Evolutionary conservation across 768 basidiomycete species (phyloP).

Genomic region (Fomitopsis serialis): DNA sequence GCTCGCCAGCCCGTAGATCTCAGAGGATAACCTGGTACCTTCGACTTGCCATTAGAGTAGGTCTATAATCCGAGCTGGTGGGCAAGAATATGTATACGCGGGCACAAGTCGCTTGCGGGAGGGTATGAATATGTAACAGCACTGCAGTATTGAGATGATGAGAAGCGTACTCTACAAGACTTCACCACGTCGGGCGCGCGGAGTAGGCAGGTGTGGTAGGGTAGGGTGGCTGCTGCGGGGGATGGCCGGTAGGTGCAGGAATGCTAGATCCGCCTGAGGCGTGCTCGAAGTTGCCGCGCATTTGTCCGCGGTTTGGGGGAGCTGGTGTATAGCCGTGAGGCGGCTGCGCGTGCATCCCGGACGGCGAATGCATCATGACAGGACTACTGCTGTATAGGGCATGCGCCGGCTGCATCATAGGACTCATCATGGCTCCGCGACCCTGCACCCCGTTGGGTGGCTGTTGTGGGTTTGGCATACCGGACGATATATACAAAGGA

Average conservation of each 20-base stretch:
- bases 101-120: slow-evolving; percentile 1
- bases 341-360: slow-evolving; percentile 27
- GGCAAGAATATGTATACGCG: not conserved
- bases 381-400: slow-evolving; percentile 67
- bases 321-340: slow-evolving; percentile 25
- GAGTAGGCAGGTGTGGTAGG: slow-evolving; percentile 36
- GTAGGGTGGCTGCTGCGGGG: slow-evolving; percentile 30
- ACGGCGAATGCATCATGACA: slow-evolving; percentile 49
- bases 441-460: slow-evolving; percentile 30
- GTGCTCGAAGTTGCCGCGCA: slow-evolving; percentile 24
- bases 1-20: slow-evolving; percentile 39
- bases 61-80: too few relatives aligned
- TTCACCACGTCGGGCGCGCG: slow-evolving; percentile 48
- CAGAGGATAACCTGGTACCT: too few relatives aligned
- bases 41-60: too few relatives aligned
- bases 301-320: slow-evolving; percentile 33
- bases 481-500: slow-evolving; percentile 43
- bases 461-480: slow-evolving; percentile 37
- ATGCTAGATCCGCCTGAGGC: slow-evolving; percentile 7
- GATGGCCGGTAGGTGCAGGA: slow-evolving; percentile 17
- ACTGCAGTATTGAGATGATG: slow-evolving; percentile 8
- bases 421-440: slow-evolving; percentile 52
- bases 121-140: slow-evolving; percentile 15
- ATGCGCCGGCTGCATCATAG: slow-evolving; percentile 55
- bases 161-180: slow-evolving; percentile 1